Base-by-base conservation (phyloP, 2,329 filamentous ascomycete genomes). In the Monilinia fructicola region DNA sequence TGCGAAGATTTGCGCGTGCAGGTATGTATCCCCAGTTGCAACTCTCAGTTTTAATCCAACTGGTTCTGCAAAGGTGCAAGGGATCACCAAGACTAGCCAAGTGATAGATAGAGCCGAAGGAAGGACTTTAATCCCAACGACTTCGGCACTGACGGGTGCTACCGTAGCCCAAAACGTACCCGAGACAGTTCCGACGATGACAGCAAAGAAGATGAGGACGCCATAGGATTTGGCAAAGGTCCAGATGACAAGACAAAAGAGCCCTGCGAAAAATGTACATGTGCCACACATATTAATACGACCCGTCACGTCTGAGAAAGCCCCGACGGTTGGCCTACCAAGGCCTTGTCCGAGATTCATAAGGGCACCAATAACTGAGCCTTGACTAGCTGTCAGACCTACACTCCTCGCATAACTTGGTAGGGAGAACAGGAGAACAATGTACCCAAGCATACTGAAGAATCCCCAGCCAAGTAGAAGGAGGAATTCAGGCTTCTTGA, bases 351-450 rank as follows among this genome's bases (percentile, higher is more conserved):
- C 80, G 74, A 89, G 74, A 75, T 92, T 93, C 72, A 93, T 83
- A 48, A 93, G 77, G 5, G 91, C 91, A n/a, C 86, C 88, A 55
- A 92, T 82, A 21, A 92, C 81, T 0, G 87, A 87, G 9, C 89
- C 90, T 73, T 93, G 87, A 6, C 84, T 81, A 2, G 89, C 81
- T 0, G 82, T 81, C 40, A 93, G 83, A 1, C 90, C 90, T 54
- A 93, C 84, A 5, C 82, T 83, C 66, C 84, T 82, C 48, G 88
- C 88, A 74, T 92, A 94, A 75, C 89, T 90, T 18, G 90, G 87
- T 55, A 93, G 79, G 14, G 86, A 90, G 77, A 93, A 94, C 54
- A 93, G 83, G n/a, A 93, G 81, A 5, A 92, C 88, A 35, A 91
- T 83, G 72, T 94, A 94, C 6, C 84, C 90, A 18, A 94, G 78